Base-by-base conservation (phyloP, 495 filamentous ascomycete genomes). In the Penicillium flavigenum region DNA sequence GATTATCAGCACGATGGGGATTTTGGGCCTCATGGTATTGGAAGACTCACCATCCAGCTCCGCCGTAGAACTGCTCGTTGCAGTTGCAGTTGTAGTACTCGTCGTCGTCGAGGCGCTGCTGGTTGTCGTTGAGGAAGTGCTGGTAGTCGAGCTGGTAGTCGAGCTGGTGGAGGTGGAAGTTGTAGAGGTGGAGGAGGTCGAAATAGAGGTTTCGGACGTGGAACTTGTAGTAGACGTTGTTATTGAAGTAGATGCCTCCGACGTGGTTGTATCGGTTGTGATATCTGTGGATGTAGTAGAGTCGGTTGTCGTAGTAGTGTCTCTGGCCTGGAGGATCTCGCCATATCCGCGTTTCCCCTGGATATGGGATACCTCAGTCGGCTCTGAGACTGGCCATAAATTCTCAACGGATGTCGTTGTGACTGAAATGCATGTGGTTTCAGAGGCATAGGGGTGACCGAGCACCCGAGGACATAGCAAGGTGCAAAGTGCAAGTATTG, bases 301-400 rank as follows among this genome's bases (percentile, higher is more conserved):
- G 6, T 48, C 58, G 12, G 60, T 49, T n/a, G 59, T 44, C 17
- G 51, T 54, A 10, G 56, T 51, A 5, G 64, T 65, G 27, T 57
- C 60, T 41, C 63, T 58, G 39, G 56, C 63, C 19, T 57, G 19
- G 14, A 65, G 32, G 1, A 55, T 44, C 12, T 46, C 39, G 29
- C 48, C 52, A 17, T 47, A 36, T 36, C 22, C 22, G 1, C 56
- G 59, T 12, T 50, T 39, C 5, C 45, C 41, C 5, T 47, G 19
- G 2, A 34, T 3, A 0, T 43, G 19, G 19, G 7, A 12, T 12
- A 16, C 22, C 19, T 42, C 34, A 26, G 14, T 39, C 1, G 31
- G 12, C 10, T 19, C 38, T 4, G 41, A 8, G 16, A 16, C 8
- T 4, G 1, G 8, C 12, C 11, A 24, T 17, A 31, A 5, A 8